Base-by-base conservation (phyloP, 1,139 yeast genomes). In the Blastobotrys proliferans region DNA sequence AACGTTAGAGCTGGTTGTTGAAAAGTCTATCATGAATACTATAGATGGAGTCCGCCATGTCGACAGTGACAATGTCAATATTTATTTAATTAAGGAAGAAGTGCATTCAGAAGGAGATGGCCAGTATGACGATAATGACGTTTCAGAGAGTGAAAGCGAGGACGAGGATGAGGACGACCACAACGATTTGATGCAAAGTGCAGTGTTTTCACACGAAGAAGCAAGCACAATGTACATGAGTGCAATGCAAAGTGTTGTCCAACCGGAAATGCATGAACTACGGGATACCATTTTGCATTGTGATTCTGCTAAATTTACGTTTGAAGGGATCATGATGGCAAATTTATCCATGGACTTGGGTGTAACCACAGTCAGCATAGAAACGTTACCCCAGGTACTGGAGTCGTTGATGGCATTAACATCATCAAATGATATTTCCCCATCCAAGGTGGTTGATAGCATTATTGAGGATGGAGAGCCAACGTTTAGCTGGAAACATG, bases 211-310 rank as follows among this genome's bases (percentile, higher is more conserved):
- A 0, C 83, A 77, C 43, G 80, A 76, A 41, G 83, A 82, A 49
- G 83, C 84, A 2, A 74, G 79, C 38, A 81, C 94, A 1, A 73
- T 87, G 25, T 87, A 85, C 58, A 79, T 85, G 90, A 85, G 95
- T 62, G 95, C 96, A 1, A 49, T 52, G 46, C 51, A 62, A 24
- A 48, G 49, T 14, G 38, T 48, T 4, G 20, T 35, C 6, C 26
- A 37, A 3, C 18, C 19, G 13, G 47, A 40, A 13, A 33, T 43
- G 3, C 40, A 38, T n/a, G 49, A 16, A 22, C 41, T 9, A 38
- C 40, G 22, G 38, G 52, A n/a, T 35, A 57, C 25, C 34, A 44
- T 40, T 22, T 49, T 44, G 37, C 58, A 39, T 57, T 47, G 52
- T 14, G 55, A 51, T n/a, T 22, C 44, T 10, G 24, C 50, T 11